Base-by-base conservation (phyloP, 2,329 filamentous ascomycete species). In the Microdochium trichocladiopsis region DNA sequence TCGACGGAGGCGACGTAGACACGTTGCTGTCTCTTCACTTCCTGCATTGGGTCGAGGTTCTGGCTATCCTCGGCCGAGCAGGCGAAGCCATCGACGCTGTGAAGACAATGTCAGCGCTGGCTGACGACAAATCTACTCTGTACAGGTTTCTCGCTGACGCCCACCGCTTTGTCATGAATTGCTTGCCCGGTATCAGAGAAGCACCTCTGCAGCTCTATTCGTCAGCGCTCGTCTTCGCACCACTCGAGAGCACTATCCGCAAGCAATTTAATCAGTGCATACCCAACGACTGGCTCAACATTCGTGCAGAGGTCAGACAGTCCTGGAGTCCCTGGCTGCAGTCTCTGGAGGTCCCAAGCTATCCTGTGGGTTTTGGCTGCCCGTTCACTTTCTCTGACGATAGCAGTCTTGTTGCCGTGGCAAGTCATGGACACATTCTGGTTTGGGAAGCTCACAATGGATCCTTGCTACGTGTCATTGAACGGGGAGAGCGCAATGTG, bases 1-100 rank as follows among this genome's bases (percentile, higher is more conserved):
- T 52, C 52, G 59, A 63, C 51, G 50, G 54, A 51, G 60, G 60
- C 31, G 24, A 53, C 47, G 58, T 57, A 9, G 56, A 66, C 51
- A 4, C 43, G 10, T 70, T 70, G 50, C 56, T 70, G 1, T 47
- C 58, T 47, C 48, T 54, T 28, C 63, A 69, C 48, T 57, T 67
- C 49, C 62, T 69, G 2, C 60, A 69, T 51, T 70, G 66, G 67
- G 53, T 70, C 11, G 65, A 70, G 51, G 66, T 62, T 5, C 57
- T 69, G 37, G 61, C 59, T 48, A 57, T 65, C 14, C 60, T 67
- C 21, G 51, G 57, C 43, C 57, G 59, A 36, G 36, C 53, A 3
- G 55, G 33, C 12, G 52, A 56, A 57, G 62, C 55, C 24, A 28
- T 62, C 25, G 25, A 51, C 23, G 52, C 31, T n/a, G 47, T 59